Evolutionary conservation across 2,329 filamentous ascomycete species (phyloP).

Genomic region (Fusarium pininemorale): DNA sequence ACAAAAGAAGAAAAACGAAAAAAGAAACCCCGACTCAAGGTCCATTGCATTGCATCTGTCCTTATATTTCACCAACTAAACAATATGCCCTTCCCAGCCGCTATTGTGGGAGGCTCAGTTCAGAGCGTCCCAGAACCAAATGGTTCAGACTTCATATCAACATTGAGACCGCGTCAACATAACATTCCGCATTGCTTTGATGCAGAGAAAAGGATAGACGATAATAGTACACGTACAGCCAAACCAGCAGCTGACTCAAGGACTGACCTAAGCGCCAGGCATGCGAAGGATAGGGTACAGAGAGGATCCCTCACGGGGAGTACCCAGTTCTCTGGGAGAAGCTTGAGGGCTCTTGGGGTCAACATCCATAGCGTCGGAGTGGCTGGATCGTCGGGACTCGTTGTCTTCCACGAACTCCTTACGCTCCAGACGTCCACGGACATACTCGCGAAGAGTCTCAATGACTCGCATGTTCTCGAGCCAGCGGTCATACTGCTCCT

Average conservation of each 20-base stretch:
- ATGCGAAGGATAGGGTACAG: constrained; percentile 54
- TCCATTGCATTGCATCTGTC: background rate
- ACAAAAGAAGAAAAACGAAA: constrained; percentile 8
- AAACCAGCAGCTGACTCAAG: constrained; percentile 16
- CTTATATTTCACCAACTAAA: background rate
- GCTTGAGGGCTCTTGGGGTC: constrained; percentile 47
- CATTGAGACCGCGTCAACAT: background rate
- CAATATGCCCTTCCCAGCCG: background rate
- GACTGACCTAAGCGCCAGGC: constrained; percentile 45
- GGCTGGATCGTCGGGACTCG: constrained; percentile 20
- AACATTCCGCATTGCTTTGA: background rate
- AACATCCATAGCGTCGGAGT: constrained; percentile 50
- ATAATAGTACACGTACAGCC: constrained; percentile 38
- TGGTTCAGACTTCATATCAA: constrained; percentile 1
- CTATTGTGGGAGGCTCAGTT: background rate
- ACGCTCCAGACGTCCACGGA: constrained; percentile 65
- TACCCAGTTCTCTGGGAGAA: constrained; percentile 37
- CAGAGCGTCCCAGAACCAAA: background rate
- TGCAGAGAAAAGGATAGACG: constrained; percentile 3
- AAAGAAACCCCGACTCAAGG: background rate
- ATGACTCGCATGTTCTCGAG: constrained; percentile 73
- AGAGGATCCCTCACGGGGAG: constrained; percentile 45
- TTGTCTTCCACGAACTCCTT: constrained; percentile 59
- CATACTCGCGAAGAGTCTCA: constrained; percentile 67
- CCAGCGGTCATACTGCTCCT: constrained; percentile 72